Percentiles rank a stretch among this genome's conserved stretches.
These are phyloP conservation scores for Prinsepia uniflora DNA, from an alignment of 306 rosid genomes.

Conservation along the genomic window DNA sequence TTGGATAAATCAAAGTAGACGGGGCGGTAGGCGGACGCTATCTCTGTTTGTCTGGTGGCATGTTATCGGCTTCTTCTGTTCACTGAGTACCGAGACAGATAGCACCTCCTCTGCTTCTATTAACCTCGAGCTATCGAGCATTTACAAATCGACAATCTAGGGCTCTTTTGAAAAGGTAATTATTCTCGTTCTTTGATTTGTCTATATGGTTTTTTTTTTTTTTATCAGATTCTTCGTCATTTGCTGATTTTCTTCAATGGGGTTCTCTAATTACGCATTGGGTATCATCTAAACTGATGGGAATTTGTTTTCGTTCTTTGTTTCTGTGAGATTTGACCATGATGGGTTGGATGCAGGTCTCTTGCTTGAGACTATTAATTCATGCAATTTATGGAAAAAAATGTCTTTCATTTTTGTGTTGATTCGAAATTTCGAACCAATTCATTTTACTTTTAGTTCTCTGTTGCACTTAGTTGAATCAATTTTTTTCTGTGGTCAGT, in stretches of 20 bases:
- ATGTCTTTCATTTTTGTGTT: neutral
- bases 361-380: neutral
- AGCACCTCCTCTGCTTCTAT: neutral
- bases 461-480: neutral
- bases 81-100: neutral
- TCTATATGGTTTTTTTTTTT: neutral
- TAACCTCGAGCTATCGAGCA: constrained; percentile 3
- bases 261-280: neutral
- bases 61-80: neutral
- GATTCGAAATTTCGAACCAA: neutral
- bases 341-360: neutral
- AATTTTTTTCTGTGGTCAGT: neutral
- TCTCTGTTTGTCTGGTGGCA: neutral
- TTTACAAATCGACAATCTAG: neutral
- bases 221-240: neutral
- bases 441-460: neutral
- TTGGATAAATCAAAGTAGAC: neutral
- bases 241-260: neutral
- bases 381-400: neutral
- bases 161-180: neutral
- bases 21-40: neutral
- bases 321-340: neutral
- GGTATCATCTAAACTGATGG: neutral
- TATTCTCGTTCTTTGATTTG: neutral
- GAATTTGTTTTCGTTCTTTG: neutral